Evolutionary conservation across 1,284 basidiomycete genomes (phyloP), one percentile per base, ranked within the genome.

Genomic region (Papiliotrema laurentii): DNA sequence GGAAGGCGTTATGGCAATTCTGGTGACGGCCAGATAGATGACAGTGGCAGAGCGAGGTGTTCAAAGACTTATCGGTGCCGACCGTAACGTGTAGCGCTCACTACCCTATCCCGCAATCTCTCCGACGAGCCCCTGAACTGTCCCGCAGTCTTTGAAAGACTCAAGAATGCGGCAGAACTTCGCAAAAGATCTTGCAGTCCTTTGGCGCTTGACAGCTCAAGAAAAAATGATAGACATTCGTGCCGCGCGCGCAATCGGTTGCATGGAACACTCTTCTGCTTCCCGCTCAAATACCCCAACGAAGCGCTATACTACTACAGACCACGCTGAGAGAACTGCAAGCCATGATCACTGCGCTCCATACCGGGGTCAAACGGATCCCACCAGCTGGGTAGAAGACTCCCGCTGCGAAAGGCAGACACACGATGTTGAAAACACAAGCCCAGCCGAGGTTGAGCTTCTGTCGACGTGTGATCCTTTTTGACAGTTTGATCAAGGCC

Each of bases 111-210:
- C n/a, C n/a, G n/a, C n/a, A n/a, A n/a, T n/a, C n/a, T n/a, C n/a
- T n/a, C n/a, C n/a, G n/a, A n/a, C n/a, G n/a, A n/a, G n/a, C n/a
- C n/a, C n/a, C n/a, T n/a, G n/a, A n/a, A n/a, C n/a, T n/a, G n/a
- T 96, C 45, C 68, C 97, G 38, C 92, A 96, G 69, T 97, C 97
- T 76, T 73, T 91, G 44, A 88, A 91, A 68, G 84, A 89, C 72
- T 87, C 87, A 63, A 86, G 90, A 67, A 89, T 89, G 88, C 77
- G 86, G 85, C 87, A 90, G 0, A 89, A 91, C 65, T 82, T 97
- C 34, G 83, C 96, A 22, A 81, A 85, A 51, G 91, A 97, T 1
- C 72, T 97, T 39, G 89, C 89, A 1, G 90, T 89, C 37, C 91
- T 97, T 43, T 72, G 96, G 37, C 86, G 83, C 46, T 96, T 97